These are phyloP conservation scores for Nicotiana rustica DNA, from an alignment of 305 asterid genomes.

Conservation along the genomic window DNA sequence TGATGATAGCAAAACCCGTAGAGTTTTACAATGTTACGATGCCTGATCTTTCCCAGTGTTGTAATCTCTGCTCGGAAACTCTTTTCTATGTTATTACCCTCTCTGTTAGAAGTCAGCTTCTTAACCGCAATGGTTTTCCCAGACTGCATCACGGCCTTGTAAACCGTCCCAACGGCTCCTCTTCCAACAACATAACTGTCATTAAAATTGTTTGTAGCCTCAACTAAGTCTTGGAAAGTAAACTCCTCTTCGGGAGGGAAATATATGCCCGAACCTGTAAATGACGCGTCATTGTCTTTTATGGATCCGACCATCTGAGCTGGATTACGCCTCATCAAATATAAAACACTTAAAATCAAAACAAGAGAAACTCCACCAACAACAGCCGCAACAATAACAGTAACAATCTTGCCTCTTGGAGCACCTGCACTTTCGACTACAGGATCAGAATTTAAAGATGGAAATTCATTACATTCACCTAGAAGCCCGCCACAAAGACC, in stretches of 20 bases:
- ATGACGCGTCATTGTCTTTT: not conserved
- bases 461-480: not conserved
- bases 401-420: constrained; percentile 20
- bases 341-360: not conserved
- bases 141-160: constrained; percentile 26
- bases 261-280: constrained; percentile 28
- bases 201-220: not conserved
- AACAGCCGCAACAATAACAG: not conserved
- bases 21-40: constrained; percentile 36
- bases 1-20: constrained; percentile 20
- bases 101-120: constrained; percentile 33
- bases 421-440: not conserved
- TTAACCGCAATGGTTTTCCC: constrained; percentile 34
- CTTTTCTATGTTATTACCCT: constrained; percentile 31
- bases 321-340: constrained; percentile 9
- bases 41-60: constrained; percentile 36
- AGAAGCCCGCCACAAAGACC: constrained; percentile 20
- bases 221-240: constrained; percentile 28
- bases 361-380: not conserved
- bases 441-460: not conserved
- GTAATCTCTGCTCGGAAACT: constrained; percentile 33
- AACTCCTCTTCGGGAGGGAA: constrained; percentile 32
- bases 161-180: constrained; percentile 33
- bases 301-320: not conserved
- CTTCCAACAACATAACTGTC: constrained; percentile 30